phyloP scores from a whole-genome alignment of 2,329 filamentous ascomycete species.

The Cladosporium sp. region DNA sequence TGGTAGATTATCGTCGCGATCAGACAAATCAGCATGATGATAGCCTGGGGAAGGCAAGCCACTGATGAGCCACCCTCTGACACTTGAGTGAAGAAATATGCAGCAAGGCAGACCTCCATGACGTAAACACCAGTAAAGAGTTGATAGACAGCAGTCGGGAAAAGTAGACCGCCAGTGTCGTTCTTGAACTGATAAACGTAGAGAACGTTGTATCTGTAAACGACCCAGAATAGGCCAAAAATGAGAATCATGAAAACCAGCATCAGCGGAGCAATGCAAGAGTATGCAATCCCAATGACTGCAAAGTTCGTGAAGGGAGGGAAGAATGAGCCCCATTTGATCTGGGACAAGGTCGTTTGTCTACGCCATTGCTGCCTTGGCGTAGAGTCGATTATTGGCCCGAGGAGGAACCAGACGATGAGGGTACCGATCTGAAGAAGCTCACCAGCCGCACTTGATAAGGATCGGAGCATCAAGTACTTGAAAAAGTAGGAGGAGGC shows the following conservation, averaged over 20 bases:
- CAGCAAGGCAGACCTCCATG: conserved; percentile 87
- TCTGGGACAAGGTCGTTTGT: conserved; percentile 70
- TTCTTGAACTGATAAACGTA: conserved; percentile 87
- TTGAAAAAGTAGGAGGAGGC: conserved; percentile 97
- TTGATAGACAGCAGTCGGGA: conserved; percentile 89
- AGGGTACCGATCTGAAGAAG: conserved; percentile 79
- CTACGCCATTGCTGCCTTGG: conserved; percentile 77
- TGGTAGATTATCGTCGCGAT: conserved; percentile 74
- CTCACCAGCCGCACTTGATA: conserved; percentile 86
- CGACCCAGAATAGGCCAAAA: conserved; percentile 86
- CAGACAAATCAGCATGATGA: conserved; percentile 75
- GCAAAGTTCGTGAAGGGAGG: conserved; percentile 96
- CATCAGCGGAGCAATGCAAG: conserved; percentile 83
- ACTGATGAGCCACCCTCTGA: conserved; percentile 43
- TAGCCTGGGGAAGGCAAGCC: conserved; percentile 68
- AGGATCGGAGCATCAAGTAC: conserved; percentile 92
- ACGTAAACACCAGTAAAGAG: conserved; percentile 93
- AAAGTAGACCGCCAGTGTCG: conserved; percentile 89
- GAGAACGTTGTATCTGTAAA: conserved; percentile 93
- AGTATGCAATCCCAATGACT: conserved; percentile 83
- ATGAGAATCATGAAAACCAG: conserved; percentile 91
- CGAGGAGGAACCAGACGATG: conserved; percentile 74
- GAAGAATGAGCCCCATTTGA: conserved; percentile 92
- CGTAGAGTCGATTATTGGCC: conserved; percentile 79
- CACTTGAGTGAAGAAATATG: conserved; percentile 76